A percentile compares a stretch with the other conserved stretches of the same genome.
Conservation (phyloP, 2,329 filamentous ascomycete species). For the Apiospora arundinis region DNA sequence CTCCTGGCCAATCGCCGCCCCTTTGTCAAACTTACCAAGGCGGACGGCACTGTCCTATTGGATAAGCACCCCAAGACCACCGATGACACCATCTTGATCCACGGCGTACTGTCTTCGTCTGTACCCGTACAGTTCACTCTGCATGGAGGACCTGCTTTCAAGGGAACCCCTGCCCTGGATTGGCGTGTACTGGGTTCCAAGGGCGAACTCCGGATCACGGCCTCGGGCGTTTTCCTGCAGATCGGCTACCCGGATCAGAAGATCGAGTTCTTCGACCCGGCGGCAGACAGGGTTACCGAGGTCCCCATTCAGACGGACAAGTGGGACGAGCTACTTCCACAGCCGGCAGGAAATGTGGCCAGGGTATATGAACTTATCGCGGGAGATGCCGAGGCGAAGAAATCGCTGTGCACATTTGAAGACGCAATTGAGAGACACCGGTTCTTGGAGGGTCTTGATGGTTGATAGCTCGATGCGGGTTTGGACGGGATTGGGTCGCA, state of each 20-base stretch:
- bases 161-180: not conserved
- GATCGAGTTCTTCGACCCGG: constrained; percentile 7
- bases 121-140: not conserved
- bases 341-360: constrained; percentile 17
- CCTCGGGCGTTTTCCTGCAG: constrained; percentile 3
- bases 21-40: not conserved
- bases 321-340: constrained; percentile 18
- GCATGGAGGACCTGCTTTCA: not conserved
- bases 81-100: constrained; percentile 3
- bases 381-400: not conserved
- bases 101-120: not conserved
- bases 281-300: not conserved
- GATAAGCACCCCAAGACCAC: not conserved
- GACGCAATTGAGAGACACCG: not conserved
- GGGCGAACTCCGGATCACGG: constrained; percentile 20
- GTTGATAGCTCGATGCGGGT: not conserved
- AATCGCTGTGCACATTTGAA: not conserved
- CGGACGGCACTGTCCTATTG: not conserved
- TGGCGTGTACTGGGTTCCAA: constrained; percentile 21
- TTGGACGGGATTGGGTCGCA: too few species aligned
- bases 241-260: constrained; percentile 14
- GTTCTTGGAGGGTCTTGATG: not conserved
- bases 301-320: constrained; percentile 11
- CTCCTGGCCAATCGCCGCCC: not conserved
- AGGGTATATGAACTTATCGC: constrained; percentile 19